Evolutionary conservation across 345 rosid species (phyloP).

Genomic region (Anastatica hierochuntica): DNA sequence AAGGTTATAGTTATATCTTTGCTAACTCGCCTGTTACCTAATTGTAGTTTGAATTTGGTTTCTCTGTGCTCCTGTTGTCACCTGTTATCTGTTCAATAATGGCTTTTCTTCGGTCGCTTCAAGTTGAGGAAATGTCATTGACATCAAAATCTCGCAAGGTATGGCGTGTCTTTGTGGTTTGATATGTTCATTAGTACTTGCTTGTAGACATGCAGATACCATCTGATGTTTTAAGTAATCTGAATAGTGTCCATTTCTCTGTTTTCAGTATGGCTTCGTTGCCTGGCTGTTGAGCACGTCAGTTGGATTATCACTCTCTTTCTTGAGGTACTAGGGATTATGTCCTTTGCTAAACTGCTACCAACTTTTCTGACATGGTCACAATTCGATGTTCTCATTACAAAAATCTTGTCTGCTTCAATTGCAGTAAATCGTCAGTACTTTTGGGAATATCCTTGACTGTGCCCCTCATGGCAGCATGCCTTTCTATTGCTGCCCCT

Average conservation of each 20-base stretch:
- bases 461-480: constrained; percentile 91
- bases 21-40: constrained; percentile 18
- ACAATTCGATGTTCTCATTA: constrained; percentile 6
- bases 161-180: constrained; percentile 11
- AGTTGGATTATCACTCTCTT: constrained; percentile 91
- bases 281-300: constrained; percentile 97
- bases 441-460: constrained; percentile 92
- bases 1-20: constrained; percentile 7
- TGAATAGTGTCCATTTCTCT: background rate
- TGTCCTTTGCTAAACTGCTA: background rate
- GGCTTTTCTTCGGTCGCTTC: constrained; percentile 96
- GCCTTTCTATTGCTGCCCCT: constrained; percentile 86
- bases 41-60: constrained; percentile 92
- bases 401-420: constrained; percentile 11
- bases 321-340: constrained; percentile 61
- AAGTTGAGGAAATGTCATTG: constrained; percentile 78
- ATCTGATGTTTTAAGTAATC: background rate
- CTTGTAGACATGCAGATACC: background rate
- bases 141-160: constrained; percentile 93
- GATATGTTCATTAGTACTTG: constrained; percentile 16
- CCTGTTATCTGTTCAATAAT: constrained; percentile 94
- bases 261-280: constrained; percentile 72
- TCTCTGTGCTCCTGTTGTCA: constrained; percentile 86
- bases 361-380: background rate
- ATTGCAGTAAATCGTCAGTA: constrained; percentile 92